Base-by-base conservation (phyloP, 2,329 filamentous ascomycete species). In the Xylaria polymorpha region DNA sequence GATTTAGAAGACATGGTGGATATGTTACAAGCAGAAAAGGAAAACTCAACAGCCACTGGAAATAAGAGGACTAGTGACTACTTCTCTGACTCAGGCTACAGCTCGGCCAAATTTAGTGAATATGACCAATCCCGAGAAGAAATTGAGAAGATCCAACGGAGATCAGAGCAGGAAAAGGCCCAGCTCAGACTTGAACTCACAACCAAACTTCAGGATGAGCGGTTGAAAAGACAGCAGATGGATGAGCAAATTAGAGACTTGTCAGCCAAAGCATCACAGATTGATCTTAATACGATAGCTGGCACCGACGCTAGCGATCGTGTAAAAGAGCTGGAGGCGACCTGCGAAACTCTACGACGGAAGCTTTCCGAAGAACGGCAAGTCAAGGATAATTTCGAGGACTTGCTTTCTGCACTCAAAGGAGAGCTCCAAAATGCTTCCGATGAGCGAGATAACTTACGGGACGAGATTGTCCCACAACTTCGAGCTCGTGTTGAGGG, bases 1-100 rank as follows among this genome's bases (percentile, higher is more conserved):
- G 96, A 99, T 75, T 82, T 99, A 39, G 96, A 99, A 80, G 96
- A 99, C 80, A 86, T 98, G 56, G 91, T 98, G 0, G 96, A 99
- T 73, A 87, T 92, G 67, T 83, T 97, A 74, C 94, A 98, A 79
- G 84, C 89, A n/a, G 94, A 98, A 77, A 85, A 86, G 71, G 86
- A 85, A 80, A 86, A 89, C 80, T 77, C 85, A 76, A 81, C 85
- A 80, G 78, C 84, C 74, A 75, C 86, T 35, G 90, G 88, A 71
- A 79, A 77, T 71, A 91, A 92, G 79, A 88, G 95, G 69, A 97
- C 93, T 10, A 98, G 96, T 81, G 96, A 99, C 81, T 98, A 99
- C 82, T 99, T 96, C 79, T 99, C 96, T 2, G 96, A 99, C 80
- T 97, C 94, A 6, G 96, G 96, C 39, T 91, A 93, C 67, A 95